Conservation (phyloP, 2,329 filamentous ascomycete genomes). For the Ascosphaera apis region DNA sequence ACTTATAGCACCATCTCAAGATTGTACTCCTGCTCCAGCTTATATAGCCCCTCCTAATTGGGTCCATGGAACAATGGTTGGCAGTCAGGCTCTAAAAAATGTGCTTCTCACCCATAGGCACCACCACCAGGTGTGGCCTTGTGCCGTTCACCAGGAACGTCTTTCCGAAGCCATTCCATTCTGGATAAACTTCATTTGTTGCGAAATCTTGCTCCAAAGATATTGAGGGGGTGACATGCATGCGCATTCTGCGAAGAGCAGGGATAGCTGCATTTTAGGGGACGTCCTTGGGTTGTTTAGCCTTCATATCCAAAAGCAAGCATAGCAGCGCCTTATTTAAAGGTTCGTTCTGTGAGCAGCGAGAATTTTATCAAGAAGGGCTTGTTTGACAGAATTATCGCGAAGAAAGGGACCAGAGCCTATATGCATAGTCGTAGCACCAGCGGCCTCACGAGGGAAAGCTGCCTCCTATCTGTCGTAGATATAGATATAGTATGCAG, state of each 20-base stretch:
- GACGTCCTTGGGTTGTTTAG: background rate
- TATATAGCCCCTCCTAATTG: constrained; percentile 10
- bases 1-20: constrained; percentile 6
- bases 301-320: background rate
- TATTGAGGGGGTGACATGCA: constrained; percentile 1
- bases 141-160: constrained; percentile 7
- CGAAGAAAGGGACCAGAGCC: constrained; percentile 25
- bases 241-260: constrained; percentile 5
- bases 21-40: constrained; percentile 12
- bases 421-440: constrained; percentile 16
- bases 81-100: constrained; percentile 8
- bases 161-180: constrained; percentile 13
- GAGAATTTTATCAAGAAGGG: constrained; percentile 16
- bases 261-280: constrained; percentile 6
- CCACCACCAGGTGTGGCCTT: constrained; percentile 2
- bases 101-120: constrained; percentile 3
- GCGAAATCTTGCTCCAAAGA: constrained; percentile 1
- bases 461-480: constrained; percentile 17
- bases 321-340: background rate
- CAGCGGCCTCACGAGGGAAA: constrained; percentile 18
- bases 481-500: constrained; percentile 15
- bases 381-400: constrained; percentile 15
- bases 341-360: constrained; percentile 5
- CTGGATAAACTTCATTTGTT: constrained; percentile 8
- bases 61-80: constrained; percentile 11